These are phyloP conservation scores for Acrasis kona DNA, from an alignment of 78 protist genomes.

Conservation along the genomic window DNA sequence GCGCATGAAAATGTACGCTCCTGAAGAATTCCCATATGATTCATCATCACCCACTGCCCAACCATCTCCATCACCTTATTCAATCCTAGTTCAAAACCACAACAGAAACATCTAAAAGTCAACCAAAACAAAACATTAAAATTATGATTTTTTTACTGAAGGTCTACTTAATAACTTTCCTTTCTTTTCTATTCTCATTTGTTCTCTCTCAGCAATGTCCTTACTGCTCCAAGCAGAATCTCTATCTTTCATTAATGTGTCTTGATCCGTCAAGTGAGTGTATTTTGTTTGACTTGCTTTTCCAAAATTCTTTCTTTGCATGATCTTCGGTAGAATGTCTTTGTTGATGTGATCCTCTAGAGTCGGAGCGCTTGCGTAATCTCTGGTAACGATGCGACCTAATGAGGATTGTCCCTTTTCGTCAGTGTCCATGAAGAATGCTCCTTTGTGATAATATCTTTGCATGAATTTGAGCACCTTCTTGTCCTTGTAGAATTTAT, in stretches of 20 bases:
- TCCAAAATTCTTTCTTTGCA: conserved; percentile 30
- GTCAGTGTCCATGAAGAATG: conserved; percentile 14
- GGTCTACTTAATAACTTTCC: no score
- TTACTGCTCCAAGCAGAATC: no score
- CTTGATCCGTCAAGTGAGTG: neutral
- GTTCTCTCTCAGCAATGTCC: no score
- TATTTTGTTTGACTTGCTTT: neutral
- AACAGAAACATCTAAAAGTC: no score
- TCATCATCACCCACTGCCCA: no score
- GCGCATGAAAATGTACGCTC: no score
- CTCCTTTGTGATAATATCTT: conserved; percentile 22
- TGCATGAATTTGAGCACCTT: neutral
- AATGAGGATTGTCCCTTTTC: neutral
- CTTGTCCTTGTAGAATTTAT: conserved; percentile 4
- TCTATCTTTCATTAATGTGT: conserved; percentile 2
- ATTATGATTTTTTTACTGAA: no score
- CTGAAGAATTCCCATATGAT: no score
- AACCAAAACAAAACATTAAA: no score
- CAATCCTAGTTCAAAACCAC: no score
- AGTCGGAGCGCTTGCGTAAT: conserved; percentile 11
- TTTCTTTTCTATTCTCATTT: no score
- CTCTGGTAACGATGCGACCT: neutral
- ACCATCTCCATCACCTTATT: no score
- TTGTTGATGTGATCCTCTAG: neutral
- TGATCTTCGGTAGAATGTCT: neutral